These are phyloP conservation scores for Didymella keratinophila DNA, from an alignment of 2,329 filamentous ascomycete genomes.

Conservation along the genomic window DNA sequence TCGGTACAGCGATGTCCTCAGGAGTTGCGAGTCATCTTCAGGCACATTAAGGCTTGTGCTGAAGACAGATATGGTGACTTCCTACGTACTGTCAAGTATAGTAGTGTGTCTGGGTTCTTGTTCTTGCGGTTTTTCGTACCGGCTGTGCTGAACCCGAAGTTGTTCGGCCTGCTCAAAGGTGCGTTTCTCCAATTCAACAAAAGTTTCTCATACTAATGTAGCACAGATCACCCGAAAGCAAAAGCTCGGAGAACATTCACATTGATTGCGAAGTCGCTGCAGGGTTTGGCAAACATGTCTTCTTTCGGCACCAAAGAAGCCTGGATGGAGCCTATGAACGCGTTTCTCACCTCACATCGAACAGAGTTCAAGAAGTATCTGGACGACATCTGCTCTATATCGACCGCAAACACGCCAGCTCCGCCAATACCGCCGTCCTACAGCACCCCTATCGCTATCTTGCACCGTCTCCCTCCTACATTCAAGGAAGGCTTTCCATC, in stretches of 20 bases:
- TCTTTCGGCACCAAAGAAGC: conserved; percentile 92
- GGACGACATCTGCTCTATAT: conserved; percentile 84
- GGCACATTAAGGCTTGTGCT: conserved; percentile 89
- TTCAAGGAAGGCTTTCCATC: conserved; percentile 92
- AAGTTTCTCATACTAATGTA: conserved; percentile 16
- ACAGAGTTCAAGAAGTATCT: conserved; percentile 86
- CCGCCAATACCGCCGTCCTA: conserved; percentile 80
- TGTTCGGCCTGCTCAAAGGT: conserved; percentile 85
- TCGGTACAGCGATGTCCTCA: conserved; percentile 79
- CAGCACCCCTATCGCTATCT: conserved; percentile 89
- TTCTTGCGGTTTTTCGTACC: conserved; percentile 96
- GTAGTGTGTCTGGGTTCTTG: conserved; percentile 91
- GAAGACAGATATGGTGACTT: conserved; percentile 96
- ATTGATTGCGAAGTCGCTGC: conserved; percentile 88
- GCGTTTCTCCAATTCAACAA: conserved; percentile 25
- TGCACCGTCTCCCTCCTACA: conserved; percentile 78
- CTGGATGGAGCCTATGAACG: conserved; percentile 99
- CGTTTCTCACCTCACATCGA: conserved; percentile 78
- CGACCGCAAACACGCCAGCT: conserved; percentile 67
- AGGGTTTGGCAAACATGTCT: conserved; percentile 88
- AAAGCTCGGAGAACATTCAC: conserved; percentile 88
- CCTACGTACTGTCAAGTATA: conserved; percentile 86
- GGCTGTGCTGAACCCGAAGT: conserved; percentile 92
- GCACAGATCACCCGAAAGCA: conserved; percentile 77
- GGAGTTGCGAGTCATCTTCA: conserved; percentile 84